A percentile compares a stretch with the other conserved stretches of the same genome.
These are phyloP conservation scores for Aspergillus taichungensis DNA, from an alignment of 495 filamentous ascomycete species.

Conservation along the genomic window DNA sequence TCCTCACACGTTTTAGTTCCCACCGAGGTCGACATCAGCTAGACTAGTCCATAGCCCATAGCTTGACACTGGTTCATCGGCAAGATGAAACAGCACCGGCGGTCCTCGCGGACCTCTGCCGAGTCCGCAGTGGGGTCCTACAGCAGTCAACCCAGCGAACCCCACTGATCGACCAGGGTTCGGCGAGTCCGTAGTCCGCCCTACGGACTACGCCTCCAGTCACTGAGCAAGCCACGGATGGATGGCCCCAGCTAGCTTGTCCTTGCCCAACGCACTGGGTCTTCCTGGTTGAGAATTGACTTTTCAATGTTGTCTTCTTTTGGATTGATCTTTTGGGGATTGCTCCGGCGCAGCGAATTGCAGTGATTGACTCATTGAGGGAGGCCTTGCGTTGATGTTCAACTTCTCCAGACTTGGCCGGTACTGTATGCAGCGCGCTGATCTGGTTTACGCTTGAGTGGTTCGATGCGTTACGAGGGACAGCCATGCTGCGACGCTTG, in stretches of 20 bases:
- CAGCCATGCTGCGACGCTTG: too few species aligned
- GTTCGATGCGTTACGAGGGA: too few species aligned
- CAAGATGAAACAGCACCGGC: too few species aligned
- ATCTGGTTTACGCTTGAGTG: background rate
- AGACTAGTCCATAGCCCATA: too few species aligned
- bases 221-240: constrained; percentile 6
- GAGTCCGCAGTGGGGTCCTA: too few species aligned
- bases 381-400: background rate
- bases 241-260: constrained; percentile 5
- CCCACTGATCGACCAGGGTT: constrained; percentile 12
- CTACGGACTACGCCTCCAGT: constrained; percentile 5
- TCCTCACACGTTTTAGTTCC: too few species aligned
- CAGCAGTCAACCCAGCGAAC: background rate
- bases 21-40: too few species aligned
- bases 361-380: background rate
- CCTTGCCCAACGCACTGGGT: constrained; percentile 4
- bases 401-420: too few species aligned
- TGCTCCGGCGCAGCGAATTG: background rate
- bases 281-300: background rate
- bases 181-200: constrained; percentile 4
- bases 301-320: background rate
- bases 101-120: too few species aligned
- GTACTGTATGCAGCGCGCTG: too few species aligned
- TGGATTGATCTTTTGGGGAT: background rate
- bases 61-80: too few species aligned